Evolutionary conservation across 305 asterid species (phyloP).

Genomic region (Nicotiana rustica): DNA sequence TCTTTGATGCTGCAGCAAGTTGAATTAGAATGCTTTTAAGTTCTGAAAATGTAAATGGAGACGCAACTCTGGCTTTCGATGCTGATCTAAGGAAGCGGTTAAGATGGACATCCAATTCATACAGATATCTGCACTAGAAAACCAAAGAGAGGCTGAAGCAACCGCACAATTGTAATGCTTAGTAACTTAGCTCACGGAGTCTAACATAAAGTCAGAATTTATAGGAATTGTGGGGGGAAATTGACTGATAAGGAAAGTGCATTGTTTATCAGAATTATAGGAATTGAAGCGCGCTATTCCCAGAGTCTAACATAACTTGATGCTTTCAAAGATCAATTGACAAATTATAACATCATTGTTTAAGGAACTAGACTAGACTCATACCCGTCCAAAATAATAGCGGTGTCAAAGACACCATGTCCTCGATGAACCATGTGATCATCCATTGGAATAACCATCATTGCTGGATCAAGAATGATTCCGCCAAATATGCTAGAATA

Average conservation of each 20-base stretch:
- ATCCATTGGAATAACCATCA: conserved; percentile 91
- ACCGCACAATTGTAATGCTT: neutral
- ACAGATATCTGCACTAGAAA: conserved; percentile 56
- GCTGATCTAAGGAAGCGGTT: conserved; percentile 83
- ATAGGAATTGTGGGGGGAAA: neutral
- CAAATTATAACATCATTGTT: neutral
- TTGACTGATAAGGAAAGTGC: conserved; percentile 18
- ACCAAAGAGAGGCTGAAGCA: neutral
- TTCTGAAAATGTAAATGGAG: conserved; percentile 64
- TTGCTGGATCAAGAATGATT: conserved; percentile 80
- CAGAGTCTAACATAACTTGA: neutral
- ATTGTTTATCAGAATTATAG: neutral
- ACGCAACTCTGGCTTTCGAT: conserved; percentile 62
- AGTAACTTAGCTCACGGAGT: neutral
- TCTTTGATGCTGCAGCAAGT: conserved; percentile 73
- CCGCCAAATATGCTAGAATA: conserved; percentile 86
- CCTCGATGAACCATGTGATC: conserved; percentile 99
- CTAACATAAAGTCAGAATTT: too few relatives aligned
- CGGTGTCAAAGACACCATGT: conserved; percentile 95
- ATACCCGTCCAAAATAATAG: conserved; percentile 73
- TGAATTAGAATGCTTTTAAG: conserved; percentile 80
- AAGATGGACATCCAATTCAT: conserved; percentile 83
- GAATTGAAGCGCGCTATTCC: neutral
- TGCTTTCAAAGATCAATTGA: neutral
- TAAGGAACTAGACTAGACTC: neutral